Evolutionary conservation across 1,284 basidiomycete genomes (phyloP), one percentile per base, ranked within the genome.

Genomic region (Veloboletus limbatus): DNA sequence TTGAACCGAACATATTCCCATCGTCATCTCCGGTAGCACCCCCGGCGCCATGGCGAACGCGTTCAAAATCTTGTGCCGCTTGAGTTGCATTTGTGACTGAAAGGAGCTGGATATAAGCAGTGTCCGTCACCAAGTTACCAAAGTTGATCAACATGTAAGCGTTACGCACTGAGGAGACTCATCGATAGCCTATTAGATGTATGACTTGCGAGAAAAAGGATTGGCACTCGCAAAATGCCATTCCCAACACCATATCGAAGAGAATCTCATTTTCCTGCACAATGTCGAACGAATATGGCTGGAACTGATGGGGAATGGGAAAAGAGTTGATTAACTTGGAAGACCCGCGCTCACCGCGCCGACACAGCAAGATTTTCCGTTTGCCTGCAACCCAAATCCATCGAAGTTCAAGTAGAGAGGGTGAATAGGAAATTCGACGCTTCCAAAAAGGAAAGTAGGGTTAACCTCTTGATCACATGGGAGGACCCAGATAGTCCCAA

Each of bases 401-500:
- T 50, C 51, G 33, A 50, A 53, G 35, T 49, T 52, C 46, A 54
- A 39, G 42, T 86, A 85, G 33, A 86, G 63, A 2, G 84, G 82
- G 54, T 85, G 80, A 3, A 86, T 73, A 7, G 78, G 82, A 54
- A 73, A 78, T 14, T 64, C 53, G 3, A 71, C 62, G 14, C 79
- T 78, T 13, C 62, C 71, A 40, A 86, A 79, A 47, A 71, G 67
- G 65, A 85, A 78, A 1, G 82, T 79, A 17, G 82, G 63, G 49
- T 82, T 85, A 25, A 85, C 72, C 60, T 82, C 77, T 34, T 73
- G 68, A 31, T 68, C 60, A 56, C 84, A 87, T 3, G 82, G 81
- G 3, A 85, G 49, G 7, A 71, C 69, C 78, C 81, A 87, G 21
- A 74, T 68, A 4, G 68, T 56, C 10, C 80, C 81, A 9, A 78